Conservation (phyloP, 2,329 filamentous ascomycete species). For the Penicillium decumbens region DNA sequence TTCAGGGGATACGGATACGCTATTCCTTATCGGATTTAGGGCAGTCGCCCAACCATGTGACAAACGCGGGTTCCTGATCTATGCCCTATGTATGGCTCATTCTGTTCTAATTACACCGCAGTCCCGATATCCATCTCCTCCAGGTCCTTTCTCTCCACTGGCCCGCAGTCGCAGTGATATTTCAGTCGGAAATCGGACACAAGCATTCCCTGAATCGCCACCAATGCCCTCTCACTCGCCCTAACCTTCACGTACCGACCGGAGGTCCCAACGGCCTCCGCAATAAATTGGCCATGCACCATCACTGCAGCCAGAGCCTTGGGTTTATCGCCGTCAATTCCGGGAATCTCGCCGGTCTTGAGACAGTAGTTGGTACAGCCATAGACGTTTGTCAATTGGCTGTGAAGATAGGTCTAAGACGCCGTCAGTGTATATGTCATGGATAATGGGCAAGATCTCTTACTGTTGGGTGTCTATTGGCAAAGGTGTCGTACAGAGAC, state of each 20-base stretch:
- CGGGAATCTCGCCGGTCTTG: constrained; percentile 44
- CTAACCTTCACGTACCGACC: constrained; percentile 67
- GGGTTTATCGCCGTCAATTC: constrained; percentile 43
- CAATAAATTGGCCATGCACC: constrained; percentile 67
- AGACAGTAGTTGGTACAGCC: constrained; percentile 58
- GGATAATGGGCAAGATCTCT: constrained; percentile 9
- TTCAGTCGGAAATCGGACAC: constrained; percentile 55
- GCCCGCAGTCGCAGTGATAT: constrained; percentile 61
- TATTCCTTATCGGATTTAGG: constrained; percentile 14
- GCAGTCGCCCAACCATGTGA: constrained; percentile 21
- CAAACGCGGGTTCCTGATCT: constrained; percentile 13
- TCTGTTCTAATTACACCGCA: constrained; percentile 22
- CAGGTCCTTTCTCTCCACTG: constrained; percentile 8
- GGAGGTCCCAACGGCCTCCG: constrained; percentile 58
- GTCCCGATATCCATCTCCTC: constrained; percentile 24
- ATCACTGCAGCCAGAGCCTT: constrained; percentile 66
- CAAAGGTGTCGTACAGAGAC: constrained; percentile 78
- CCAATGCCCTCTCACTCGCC: constrained; percentile 41
- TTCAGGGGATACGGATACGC: constrained; percentile 21
- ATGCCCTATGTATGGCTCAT: not conserved
- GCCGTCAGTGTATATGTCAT: not conserved
- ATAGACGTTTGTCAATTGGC: constrained; percentile 60
- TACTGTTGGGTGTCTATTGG: constrained; percentile 74
- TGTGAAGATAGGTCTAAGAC: constrained; percentile 59
- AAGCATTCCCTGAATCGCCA: constrained; percentile 47